These are phyloP conservation scores for Boletus barrowsii DNA, from an alignment of 768 basidiomycete genomes.

Conservation along the genomic window DNA sequence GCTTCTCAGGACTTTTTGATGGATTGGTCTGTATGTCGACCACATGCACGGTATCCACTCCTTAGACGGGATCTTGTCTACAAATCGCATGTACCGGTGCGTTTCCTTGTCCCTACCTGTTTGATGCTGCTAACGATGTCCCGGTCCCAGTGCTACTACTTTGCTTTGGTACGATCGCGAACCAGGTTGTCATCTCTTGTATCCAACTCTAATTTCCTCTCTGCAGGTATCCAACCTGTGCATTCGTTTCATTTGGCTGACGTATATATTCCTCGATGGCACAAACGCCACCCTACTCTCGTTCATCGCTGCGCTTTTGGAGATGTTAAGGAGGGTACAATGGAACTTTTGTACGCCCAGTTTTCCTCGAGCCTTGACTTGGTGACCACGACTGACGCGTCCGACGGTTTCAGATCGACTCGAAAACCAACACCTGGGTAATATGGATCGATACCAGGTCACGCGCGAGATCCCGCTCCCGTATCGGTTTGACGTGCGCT, in stretches of 20 bases:
- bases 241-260: conserved; percentile 81
- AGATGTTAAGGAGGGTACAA: conserved; percentile 76
- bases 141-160: conserved; percentile 60
- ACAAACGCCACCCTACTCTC: conserved; percentile 50
- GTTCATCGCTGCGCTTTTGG: conserved; percentile 68
- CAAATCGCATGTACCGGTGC: conserved; percentile 55
- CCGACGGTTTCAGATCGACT: conserved; percentile 54
- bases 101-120: conserved; percentile 11
- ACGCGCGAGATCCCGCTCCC: conserved; percentile 84
- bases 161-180: conserved; percentile 58
- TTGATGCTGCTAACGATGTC: neutral
- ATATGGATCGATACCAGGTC: conserved; percentile 75
- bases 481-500: conserved; percentile 53
- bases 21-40: conserved; percentile 86
- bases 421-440: conserved; percentile 91
- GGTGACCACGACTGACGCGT: neutral
- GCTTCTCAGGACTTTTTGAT: conserved; percentile 69
- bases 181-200: neutral
- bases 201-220: neutral
- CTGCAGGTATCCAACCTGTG: conserved; percentile 65
- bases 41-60: conserved; percentile 51
- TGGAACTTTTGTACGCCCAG: conserved; percentile 84
- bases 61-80: conserved; percentile 82
- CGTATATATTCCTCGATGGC: conserved; percentile 61
- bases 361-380: conserved; percentile 2